Base-by-base conservation (phyloP, 345 rosid species). In the Lumnitzera littorea region DNA sequence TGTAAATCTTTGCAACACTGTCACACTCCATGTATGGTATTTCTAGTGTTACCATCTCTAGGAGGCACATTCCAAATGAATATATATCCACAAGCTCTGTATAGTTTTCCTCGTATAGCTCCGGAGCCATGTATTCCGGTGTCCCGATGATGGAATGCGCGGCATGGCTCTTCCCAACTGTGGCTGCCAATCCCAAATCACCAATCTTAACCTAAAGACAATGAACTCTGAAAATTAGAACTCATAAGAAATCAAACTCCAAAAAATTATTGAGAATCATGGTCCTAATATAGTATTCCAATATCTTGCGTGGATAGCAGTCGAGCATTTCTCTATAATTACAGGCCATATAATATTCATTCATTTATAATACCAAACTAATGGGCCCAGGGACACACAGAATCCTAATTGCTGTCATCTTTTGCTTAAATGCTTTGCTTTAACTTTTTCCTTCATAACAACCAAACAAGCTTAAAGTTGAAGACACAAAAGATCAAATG, bases 71-170 rank as follows among this genome's bases (percentile, higher is more conserved):
- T 4, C 69, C 69, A 41, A 65, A 65, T 3, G 69, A 65, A 41
- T 65, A 65, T 9, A 65, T 65, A 31, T 65, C 69, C 8, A 65
- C 62, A 24, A 65, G 46, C 46, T 65, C 63, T 11, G 51, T 65
- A 31, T 65, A 65, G 13, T 65, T 20, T 57, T 58, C 69, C 2
- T 65, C 69, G 25, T 58, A 65, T 12, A 65, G 25, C 57, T 65
- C 62, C 24, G 69, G 69, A 1, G 69, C 69, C 62, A 64, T 64
- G 53, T 55, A 64, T 51, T 64, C 67, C 4, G 67, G 67, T 11
- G 67, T 64, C 15, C 67, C 67, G 13, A 62, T 53, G 16, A 62
- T 12, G 46, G 66, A 62, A 52, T 62, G 66, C 5, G 67, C 60
- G 0, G 67, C 27, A 13, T 64, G 67, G 43, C 50, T 64, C 51